These are phyloP conservation scores for Beauveria brongniartii DNA, from an alignment of 2,329 filamentous ascomycete species.

Conservation along the genomic window DNA sequence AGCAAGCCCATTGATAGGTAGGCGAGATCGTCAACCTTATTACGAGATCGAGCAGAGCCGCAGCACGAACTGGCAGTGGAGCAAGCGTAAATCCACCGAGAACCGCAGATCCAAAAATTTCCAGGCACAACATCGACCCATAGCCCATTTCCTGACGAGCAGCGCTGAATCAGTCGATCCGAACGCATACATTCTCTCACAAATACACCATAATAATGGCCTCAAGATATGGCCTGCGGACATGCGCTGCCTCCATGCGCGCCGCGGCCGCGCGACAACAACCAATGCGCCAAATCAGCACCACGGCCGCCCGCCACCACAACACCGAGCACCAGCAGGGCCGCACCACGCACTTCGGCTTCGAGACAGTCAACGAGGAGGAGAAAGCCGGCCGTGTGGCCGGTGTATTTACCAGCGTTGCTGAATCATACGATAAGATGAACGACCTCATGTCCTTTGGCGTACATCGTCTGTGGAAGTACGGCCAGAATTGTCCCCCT, in stretches of 20 bases:
- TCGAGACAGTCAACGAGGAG: conserved; percentile 71
- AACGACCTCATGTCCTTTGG: conserved; percentile 99
- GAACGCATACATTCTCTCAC: neutral
- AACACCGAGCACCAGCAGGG: conserved; percentile 22
- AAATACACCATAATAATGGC: neutral
- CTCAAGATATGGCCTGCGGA: conserved; percentile 21
- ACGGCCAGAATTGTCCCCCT: conserved; percentile 16
- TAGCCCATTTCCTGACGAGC: neutral
- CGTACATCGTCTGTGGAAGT: conserved; percentile 93
- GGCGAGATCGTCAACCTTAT: neutral
- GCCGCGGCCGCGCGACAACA: conserved; percentile 10
- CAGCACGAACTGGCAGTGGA: neutral
- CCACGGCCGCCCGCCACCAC: conserved; percentile 20
- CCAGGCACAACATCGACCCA: conserved; percentile 1
- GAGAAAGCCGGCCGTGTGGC: conserved; percentile 69
- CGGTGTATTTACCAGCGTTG: conserved; percentile 89
- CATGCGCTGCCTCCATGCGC: conserved; percentile 19
- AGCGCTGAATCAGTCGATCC: neutral
- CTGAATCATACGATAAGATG: conserved; percentile 93
- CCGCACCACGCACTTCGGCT: conserved; percentile 81
- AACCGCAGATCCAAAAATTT: conserved; percentile 4
- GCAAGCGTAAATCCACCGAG: neutral
- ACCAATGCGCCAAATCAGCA: conserved; percentile 21
- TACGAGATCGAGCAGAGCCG: neutral
- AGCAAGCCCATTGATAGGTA: neutral